Base-by-base conservation (phyloP, 129 eudicot species). In the Lactuca sativa region DNA sequence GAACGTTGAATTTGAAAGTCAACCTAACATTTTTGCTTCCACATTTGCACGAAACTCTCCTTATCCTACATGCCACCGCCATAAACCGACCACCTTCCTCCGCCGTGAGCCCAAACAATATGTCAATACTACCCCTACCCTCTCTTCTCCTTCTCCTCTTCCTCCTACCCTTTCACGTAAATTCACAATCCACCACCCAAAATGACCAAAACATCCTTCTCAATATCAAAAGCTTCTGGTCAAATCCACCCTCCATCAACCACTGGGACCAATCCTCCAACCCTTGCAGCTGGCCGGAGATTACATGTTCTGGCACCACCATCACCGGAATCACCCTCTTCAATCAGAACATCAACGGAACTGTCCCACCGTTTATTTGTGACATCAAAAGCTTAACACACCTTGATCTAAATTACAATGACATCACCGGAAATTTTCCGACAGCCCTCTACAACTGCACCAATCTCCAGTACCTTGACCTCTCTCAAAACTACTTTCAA, bases 251-350 rank as follows among this genome's bases (percentile, higher is more conserved):
- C 4, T 66, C 80, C 38, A 49, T 86, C 64, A 30, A 17, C 77
- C 90, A 83, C 74, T 89, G 96, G 95, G 64, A 67, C 31, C 66
- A 79, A 10, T 71, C 95, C 37, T 76, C 90, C 40, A 61, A 72
- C 65, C 73, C 77, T 43, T 85, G 91, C 69, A 21, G 70, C 10
- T 85, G 91, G 87, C 74, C 83, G 4, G 87, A 75, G 75, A 73
- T 85, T 78, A 76, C 60, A 4, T 81, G 86, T 77, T 57, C 70
- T 31, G 62, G 64, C 11, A 15, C 57, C 57, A 41, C 73, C 18
- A 75, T 85, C 75, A 78, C 84, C 34, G 54, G 55, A 9, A 44
- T 85, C 69, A 15, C 4, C 17, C 54, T 85, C 40, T 0, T 0
- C 57, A 6, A 70, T 9, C 40, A 2, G 6, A 54, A 16, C 76